A percentile compares a stretch with the other conserved stretches of the same genome.
phyloP scores from a whole-genome alignment of 257 asterid genomes.

The Nemophila menziesii region DNA sequence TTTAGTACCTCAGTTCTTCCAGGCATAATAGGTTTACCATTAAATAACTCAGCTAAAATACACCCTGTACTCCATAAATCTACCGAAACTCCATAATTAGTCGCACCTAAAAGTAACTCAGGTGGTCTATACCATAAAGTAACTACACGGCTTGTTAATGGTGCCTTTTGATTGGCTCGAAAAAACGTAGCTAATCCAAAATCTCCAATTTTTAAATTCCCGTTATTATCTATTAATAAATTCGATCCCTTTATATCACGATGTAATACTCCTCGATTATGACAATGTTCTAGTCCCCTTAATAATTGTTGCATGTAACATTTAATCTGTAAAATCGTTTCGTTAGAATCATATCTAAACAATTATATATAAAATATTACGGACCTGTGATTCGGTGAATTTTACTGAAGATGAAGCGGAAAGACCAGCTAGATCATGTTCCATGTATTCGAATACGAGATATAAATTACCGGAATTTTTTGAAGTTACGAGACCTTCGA shows the following conservation, averaged over 20 bases:
- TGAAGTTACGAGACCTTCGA: conserved; percentile 83
- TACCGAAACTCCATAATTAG: conserved; percentile 74
- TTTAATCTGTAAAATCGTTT: conserved; percentile 52
- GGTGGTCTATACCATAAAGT: conserved; percentile 98
- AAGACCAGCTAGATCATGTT: conserved; percentile 89
- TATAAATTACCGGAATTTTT: conserved; percentile 73
- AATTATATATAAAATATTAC: background rate
- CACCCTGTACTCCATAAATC: conserved; percentile 98
- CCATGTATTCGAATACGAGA: conserved; percentile 91
- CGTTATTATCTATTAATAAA: conserved; percentile 66
- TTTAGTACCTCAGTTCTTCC: conserved; percentile 99
- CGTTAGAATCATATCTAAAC: conserved; percentile 7
- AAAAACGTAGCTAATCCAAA: conserved; percentile 85
- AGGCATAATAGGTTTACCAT: conserved; percentile 85
- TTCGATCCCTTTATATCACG: conserved; percentile 93
- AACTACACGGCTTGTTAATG: conserved; percentile 88
- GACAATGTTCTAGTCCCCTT: conserved; percentile 86
- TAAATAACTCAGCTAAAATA: conserved; percentile 77
- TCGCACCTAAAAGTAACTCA: conserved; percentile 89
- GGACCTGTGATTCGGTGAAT: conserved; percentile 80
- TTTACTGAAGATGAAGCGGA: conserved; percentile 51
- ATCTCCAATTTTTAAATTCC: conserved; percentile 84
- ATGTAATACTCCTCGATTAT: conserved; percentile 73
- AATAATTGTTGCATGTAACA: conserved; percentile 87
- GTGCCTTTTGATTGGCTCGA: conserved; percentile 51